A percentile compares a stretch with the other conserved stretches of the same genome.
Conservation (phyloP, 2,329 filamentous ascomycete species). For the Penicillium hordei region DNA sequence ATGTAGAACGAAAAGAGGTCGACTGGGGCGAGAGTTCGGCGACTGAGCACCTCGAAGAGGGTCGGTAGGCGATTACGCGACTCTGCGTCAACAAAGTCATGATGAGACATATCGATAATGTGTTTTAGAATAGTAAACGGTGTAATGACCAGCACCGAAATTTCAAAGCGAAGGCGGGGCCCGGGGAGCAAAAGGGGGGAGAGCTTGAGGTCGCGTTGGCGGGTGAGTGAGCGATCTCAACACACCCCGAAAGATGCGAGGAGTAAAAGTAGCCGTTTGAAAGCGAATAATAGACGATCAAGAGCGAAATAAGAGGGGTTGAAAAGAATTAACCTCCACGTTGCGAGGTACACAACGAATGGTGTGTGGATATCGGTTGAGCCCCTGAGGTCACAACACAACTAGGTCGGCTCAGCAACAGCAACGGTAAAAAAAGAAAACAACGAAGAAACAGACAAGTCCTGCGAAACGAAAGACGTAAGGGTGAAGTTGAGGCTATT, state of each 20-base stretch:
- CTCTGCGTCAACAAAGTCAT: constrained; percentile 40
- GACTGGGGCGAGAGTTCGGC: constrained; percentile 90
- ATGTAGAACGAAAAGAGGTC: constrained; percentile 99
- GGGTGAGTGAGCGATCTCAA: not conserved
- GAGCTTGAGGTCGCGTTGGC: constrained; percentile 14
- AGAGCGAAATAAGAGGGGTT: constrained; percentile 10
- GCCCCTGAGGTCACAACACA: constrained; percentile 5
- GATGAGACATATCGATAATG: constrained; percentile 30
- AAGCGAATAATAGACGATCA: not conserved
- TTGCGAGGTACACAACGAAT: constrained; percentile 14
- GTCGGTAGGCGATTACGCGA: constrained; percentile 84
- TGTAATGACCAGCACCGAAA: constrained; percentile 19
- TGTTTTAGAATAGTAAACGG: not conserved
- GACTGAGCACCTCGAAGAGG: constrained; percentile 90
- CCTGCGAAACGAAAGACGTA: constrained; percentile 19
- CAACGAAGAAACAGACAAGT: constrained; percentile 8
- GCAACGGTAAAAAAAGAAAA: constrained; percentile 1
- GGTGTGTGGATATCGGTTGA: constrained; percentile 2
- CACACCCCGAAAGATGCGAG: not conserved
- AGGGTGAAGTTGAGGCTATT: constrained; percentile 14
- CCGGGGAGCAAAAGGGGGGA: constrained; percentile 22
- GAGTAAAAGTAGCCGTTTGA: not conserved
- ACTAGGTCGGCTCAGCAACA: constrained; percentile 11
- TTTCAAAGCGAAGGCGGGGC: constrained; percentile 14
- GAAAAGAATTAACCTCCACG: constrained; percentile 13